Base-by-base conservation (phyloP, 768 basidiomycete genomes). In the Suillus americanus region DNA sequence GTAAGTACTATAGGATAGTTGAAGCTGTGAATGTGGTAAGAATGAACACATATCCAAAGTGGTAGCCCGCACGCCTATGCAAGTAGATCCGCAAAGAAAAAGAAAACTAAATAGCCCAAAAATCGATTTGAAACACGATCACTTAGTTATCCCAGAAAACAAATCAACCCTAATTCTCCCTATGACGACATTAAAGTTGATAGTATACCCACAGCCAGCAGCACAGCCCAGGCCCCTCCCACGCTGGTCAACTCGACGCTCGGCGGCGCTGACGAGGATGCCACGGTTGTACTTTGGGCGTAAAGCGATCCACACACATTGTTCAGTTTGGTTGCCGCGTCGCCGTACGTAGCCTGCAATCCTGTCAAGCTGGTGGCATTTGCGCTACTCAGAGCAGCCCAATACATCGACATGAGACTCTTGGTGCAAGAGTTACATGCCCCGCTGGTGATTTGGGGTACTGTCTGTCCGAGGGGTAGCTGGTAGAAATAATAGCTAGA, bases 401-500 rank as follows among this genome's bases (percentile, higher is more conserved):
- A 80, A 71, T 89, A 93, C 41, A 80, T 68, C 20, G 71, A 73
- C 83, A 94, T 82, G 12, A 91, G 65, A 66, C 74, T 80, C 73
- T 85, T 82, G 25, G 85, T 85, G 74, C 92, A 94, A 5, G 80
- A 64, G 3, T 86, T 88, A 73, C 92, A 94, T 18, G 85, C 80
- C 20, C 82, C 83, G 20, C 69, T 74, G 18, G 83, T 79, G 25
- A 76, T 75, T 63, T 81, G 79, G 6, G 88, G 87, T 1, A 92
- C 77, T 13, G 69, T 62, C 28, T 80, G 76, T 14, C 88, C 91
- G 13, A 89, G 81, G 3, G 89, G 88, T 13, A 94, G 81, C 41
- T 79, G 75, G 78, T 91, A 95, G 73, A 87, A 85, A 79, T 88
- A 92, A n/a, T 87, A 74, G 72, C 91, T 90, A 25, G 86, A 83